Percentiles rank a stretch among this genome's conserved stretches.
phyloP scores from a whole-genome alignment of 768 basidiomycete genomes.

The Piloderma croceum region DNA sequence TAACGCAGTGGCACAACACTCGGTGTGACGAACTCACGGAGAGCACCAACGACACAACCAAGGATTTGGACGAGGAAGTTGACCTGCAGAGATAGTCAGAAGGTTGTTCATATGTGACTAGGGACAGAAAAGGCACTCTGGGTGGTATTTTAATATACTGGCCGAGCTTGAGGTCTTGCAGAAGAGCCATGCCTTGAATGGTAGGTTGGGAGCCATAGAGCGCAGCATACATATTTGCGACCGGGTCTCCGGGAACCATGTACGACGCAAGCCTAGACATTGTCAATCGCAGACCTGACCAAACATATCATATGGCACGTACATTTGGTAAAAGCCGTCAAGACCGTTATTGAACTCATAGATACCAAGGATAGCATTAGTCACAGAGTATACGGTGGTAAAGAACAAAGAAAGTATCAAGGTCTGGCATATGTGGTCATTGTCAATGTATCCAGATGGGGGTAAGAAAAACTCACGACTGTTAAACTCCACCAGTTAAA shows the following conservation, averaged over 20 bases:
- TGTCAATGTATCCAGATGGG: conserved; percentile 23
- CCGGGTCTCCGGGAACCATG: conserved; percentile 28
- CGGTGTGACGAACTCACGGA: too few species aligned
- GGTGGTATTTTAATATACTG: conserved; percentile 53
- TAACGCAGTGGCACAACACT: too few species aligned
- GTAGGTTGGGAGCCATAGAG: conserved; percentile 48
- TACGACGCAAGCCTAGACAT: conserved; percentile 23
- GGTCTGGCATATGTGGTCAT: conserved; percentile 1
- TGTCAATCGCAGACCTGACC: conserved; percentile 6
- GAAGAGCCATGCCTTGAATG: conserved; percentile 47
- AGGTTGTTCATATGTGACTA: too few species aligned
- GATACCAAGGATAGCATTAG: conserved; percentile 16
- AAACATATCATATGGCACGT: conserved; percentile 1
- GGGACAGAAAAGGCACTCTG: conserved; percentile 44
- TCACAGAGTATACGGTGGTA: conserved; percentile 4
- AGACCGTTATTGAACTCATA: conserved; percentile 3
- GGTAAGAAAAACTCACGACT: conserved; percentile 13
- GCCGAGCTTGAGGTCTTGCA: conserved; percentile 51
- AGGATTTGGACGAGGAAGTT: too few species aligned
- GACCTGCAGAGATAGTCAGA: too few species aligned
- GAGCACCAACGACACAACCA: too few species aligned
- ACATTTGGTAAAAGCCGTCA: conserved; percentile 8
- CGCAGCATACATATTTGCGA: conserved; percentile 58
- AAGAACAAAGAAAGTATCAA: background rate
- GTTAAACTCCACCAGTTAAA: conserved; percentile 24